These are phyloP conservation scores for Malus hybrid DNA, from an alignment of 331 rosid species.

Conservation along the genomic window DNA sequence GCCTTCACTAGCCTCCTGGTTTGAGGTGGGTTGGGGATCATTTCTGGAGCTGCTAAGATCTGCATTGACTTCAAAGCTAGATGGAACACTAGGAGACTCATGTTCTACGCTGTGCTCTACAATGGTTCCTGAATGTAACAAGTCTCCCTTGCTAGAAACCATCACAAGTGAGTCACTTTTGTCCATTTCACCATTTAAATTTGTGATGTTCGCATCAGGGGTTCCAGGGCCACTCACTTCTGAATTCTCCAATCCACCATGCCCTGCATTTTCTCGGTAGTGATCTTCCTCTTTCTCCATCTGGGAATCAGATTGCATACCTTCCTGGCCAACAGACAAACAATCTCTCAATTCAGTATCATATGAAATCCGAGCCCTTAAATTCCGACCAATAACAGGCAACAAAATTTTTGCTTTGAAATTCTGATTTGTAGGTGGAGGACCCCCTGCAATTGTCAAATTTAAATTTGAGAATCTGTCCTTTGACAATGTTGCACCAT, in stretches of 20 bases:
- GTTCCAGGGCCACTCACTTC: conserved; percentile 19
- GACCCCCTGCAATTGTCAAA: conserved; percentile 95
- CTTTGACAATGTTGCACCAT: conserved; percentile 35
- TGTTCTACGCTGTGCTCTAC: conserved; percentile 3
- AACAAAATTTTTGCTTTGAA: conserved; percentile 77
- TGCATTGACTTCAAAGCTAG: conserved; percentile 12
- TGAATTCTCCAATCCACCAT: conserved; percentile 27
- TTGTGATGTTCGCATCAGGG: conserved; percentile 1
- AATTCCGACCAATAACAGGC: conserved; percentile 77
- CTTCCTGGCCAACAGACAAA: conserved; percentile 18
- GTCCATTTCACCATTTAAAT: conserved; percentile 3
- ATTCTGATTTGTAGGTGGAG: conserved; percentile 80
- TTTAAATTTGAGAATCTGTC: conserved; percentile 40
- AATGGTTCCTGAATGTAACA: conserved; percentile 21
- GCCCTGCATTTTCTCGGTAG: conserved; percentile 14
- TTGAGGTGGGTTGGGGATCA: conserved; percentile 1
- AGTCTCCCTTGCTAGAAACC: conserved; percentile 18
- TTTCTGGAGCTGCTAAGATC: not conserved
- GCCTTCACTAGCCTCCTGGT: conserved; percentile 1
- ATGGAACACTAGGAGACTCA: conserved; percentile 8
- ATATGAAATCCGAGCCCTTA: conserved; percentile 64
- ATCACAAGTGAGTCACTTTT: conserved; percentile 9
- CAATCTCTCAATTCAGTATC: conserved; percentile 41
- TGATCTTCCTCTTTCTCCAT: conserved; percentile 17
- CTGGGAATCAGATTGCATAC: conserved; percentile 26